Percentiles rank a stretch among this genome's conserved stretches.
Conservation (phyloP, 2,329 filamentous ascomycete genomes). For the Paradendryphiella salina region DNA sequence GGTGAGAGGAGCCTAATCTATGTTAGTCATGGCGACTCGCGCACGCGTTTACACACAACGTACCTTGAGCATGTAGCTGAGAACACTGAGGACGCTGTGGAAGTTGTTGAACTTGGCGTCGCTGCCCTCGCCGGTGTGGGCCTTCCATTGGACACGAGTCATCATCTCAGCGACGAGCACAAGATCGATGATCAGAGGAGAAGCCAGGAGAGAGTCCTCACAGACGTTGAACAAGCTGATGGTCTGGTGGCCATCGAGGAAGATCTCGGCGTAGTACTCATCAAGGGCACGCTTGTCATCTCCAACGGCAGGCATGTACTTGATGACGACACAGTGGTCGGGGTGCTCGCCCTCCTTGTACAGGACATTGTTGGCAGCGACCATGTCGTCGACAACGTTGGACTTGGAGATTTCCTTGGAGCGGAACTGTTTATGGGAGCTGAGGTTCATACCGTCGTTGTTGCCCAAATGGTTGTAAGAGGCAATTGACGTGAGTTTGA, state of each 20-base stretch:
- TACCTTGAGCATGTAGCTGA: conserved; percentile 96
- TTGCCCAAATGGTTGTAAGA: conserved; percentile 99
- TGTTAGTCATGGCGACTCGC: conserved; percentile 13
- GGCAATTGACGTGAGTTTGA: conserved; percentile 97
- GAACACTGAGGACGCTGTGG: conserved; percentile 93
- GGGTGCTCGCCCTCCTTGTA: conserved; percentile 94
- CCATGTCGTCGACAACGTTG: conserved; percentile 99
- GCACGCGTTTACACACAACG: conserved; percentile 4
- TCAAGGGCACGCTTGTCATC: conserved; percentile 99
- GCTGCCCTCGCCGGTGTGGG: conserved; percentile 54
- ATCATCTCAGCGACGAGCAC: conserved; percentile 95
- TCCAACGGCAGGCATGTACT: conserved; percentile 99
- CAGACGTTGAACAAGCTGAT: conserved; percentile 99
- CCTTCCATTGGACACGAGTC: conserved; percentile 95
- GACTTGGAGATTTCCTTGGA: conserved; percentile 99
- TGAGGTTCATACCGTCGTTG: conserved; percentile 98
- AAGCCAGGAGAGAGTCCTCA: conserved; percentile 95
- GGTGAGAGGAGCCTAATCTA: conserved; percentile 76
- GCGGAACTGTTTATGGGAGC: conserved; percentile 96
- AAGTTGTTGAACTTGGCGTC: conserved; percentile 82
- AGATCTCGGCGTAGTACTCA: conserved; percentile 99
- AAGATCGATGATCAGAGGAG: conserved; percentile 95
- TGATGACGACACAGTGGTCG: conserved; percentile 98
- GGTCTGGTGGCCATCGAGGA: conserved; percentile 96
- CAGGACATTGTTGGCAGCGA: conserved; percentile 87